Evolutionary conservation across 371 early-diverging fungal genomes (phyloP), one percentile per base, ranked within the genome.

Genomic region (Circinella minor): DNA sequence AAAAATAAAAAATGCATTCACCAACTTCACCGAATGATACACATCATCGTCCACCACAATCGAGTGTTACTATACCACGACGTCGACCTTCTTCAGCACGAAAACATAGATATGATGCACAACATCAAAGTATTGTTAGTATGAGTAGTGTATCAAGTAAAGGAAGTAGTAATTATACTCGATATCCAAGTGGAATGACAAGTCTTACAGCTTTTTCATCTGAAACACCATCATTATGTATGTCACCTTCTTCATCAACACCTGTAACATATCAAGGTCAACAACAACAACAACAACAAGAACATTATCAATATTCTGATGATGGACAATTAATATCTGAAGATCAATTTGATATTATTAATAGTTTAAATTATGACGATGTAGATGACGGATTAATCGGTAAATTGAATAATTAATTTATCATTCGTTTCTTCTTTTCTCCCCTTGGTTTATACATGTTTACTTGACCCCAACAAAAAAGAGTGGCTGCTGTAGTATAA

Each of bases 291-390:
- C 54, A 43, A 51, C n/a, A 61, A 68, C 61, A 55, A 27, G 27
- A 2, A 27, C 27, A 0, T 27, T n/a, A 55, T 34, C 51, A 8
- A 13, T 36, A 68, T 61, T 46, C 36, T 54, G 38, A 54, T 9
- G 51, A 18, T 4, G 18, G 17, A 17, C 65, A 27, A 4, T 49
- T 65, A 27, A 27, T 27, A 13, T 65, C 65, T 34, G 71, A 73
- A 11, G 71, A 74, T 14, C 72, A 75, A 39, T 75, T 81, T 37
- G 84, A 80, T 64, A 80, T 81, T 43, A 76, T 83, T 55, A 78
- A 83, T 38, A 70, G 73, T 46, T 67, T 83, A 11, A 79, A 78
- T 59, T 83, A 77, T 60, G 84, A 83, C 54, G 81, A 83, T 66
- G 72, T 80, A 4, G 84, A 83, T 60, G 80, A 76, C 61, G 74